Conservation (phyloP, 176 grass and related monocot species). For the Puccinellia tenuiflora region DNA sequence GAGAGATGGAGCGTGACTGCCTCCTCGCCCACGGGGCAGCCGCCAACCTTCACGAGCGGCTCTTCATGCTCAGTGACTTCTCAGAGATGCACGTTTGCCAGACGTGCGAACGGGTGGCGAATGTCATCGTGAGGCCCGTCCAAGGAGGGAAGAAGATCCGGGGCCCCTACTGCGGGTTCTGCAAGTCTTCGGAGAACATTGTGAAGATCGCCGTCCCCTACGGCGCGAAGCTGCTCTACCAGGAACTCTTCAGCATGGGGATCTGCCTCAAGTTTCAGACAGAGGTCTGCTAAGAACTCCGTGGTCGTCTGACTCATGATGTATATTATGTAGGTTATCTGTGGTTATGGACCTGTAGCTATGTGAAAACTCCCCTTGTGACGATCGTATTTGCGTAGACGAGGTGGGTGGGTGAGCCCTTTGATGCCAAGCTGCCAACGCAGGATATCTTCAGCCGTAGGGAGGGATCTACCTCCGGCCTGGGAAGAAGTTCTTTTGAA, state of each 20-base stretch:
- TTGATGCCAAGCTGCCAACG: background rate
- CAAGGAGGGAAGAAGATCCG: slow-evolving; percentile 55
- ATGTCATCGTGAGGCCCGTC: slow-evolving; percentile 59
- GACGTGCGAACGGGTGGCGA: slow-evolving; percentile 60
- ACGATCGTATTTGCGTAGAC: background rate
- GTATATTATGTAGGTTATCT: slow-evolving; percentile 28
- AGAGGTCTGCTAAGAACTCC: slow-evolving; percentile 58
- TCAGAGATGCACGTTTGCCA: slow-evolving; percentile 75
- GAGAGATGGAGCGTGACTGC: slow-evolving; percentile 93
- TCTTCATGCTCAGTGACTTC: slow-evolving; percentile 86
- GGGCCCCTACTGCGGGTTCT: slow-evolving; percentile 74
- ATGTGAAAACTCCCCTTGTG: background rate
- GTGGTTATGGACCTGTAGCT: background rate
- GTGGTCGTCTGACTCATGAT: background rate
- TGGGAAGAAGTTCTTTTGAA: background rate
- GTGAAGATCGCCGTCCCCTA: slow-evolving; percentile 70
- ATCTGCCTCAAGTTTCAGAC: slow-evolving; percentile 91
- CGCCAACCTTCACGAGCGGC: slow-evolving; percentile 79
- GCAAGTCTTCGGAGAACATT: slow-evolving; percentile 64
- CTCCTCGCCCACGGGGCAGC: slow-evolving; percentile 86
- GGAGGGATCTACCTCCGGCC: background rate
- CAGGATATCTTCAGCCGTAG: background rate
- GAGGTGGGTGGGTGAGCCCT: background rate
- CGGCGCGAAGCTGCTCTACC: slow-evolving; percentile 85
- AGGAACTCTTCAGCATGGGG: slow-evolving; percentile 92